A percentile compares a stretch with the other conserved stretches of the same genome.
phyloP scores from a whole-genome alignment of 2,329 filamentous ascomycete species.

The Hysterium pulicare region DNA sequence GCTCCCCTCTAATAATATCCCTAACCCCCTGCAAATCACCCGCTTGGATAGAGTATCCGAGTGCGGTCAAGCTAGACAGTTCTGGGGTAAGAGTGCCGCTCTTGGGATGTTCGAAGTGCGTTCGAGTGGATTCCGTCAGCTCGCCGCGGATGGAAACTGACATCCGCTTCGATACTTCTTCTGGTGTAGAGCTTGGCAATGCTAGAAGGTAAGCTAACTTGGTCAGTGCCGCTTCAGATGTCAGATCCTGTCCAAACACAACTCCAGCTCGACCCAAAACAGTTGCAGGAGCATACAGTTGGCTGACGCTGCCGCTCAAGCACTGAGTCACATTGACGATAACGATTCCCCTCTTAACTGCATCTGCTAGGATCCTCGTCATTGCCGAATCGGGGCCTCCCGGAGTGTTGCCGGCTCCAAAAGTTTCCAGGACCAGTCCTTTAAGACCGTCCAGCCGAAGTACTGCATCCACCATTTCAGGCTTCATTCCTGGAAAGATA shows the following conservation, averaged over 20 bases:
- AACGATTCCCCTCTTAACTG: conserved; percentile 75
- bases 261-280: conserved; percentile 79
- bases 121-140: conserved; percentile 71
- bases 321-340: conserved; percentile 93
- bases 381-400: conserved; percentile 75
- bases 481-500: conserved; percentile 88
- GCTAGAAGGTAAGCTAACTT: conserved; percentile 86
- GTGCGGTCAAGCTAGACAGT: conserved; percentile 66
- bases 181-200: conserved; percentile 58
- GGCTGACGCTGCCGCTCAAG: conserved; percentile 47
- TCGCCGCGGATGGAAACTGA: conserved; percentile 75
- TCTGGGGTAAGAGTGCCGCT: conserved; percentile 52
- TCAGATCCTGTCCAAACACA: conserved; percentile 85
- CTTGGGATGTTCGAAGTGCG: conserved; percentile 73
- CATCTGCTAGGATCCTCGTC: conserved; percentile 71
- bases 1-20: conserved; percentile 65
- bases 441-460: conserved; percentile 71
- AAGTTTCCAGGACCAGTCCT: conserved; percentile 84
- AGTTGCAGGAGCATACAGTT: conserved; percentile 48
- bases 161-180: conserved; percentile 69
- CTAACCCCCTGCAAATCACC: conserved; percentile 64
- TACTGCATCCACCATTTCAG: conserved; percentile 88
- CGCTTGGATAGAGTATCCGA: conserved; percentile 76
- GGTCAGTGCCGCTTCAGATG: conserved; percentile 83
- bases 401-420: conserved; percentile 89